phyloP scores from a whole-genome alignment of 306 rosid species.

The Pueraria montana region DNA sequence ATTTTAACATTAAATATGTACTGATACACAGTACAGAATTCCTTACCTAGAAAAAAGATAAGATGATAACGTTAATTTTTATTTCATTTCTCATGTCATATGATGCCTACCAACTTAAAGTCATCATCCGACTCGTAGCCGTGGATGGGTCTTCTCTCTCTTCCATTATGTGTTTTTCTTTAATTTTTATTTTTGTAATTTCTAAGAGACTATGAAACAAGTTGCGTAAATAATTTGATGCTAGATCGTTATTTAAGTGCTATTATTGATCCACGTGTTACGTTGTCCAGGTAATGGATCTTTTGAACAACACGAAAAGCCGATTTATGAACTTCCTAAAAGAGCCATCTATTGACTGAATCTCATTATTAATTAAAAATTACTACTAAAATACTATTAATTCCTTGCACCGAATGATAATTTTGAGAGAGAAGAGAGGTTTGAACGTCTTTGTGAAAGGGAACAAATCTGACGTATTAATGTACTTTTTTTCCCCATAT shows the following conservation, averaged over 20 bases:
- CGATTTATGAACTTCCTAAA: conserved; percentile 41
- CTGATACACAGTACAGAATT: not conserved
- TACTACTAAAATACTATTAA: not conserved
- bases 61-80: not conserved
- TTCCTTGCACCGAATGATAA: conserved; percentile 17
- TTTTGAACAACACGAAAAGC: conserved; percentile 52
- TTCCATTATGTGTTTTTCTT: conserved; percentile 11
- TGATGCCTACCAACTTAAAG: conserved; percentile 8
- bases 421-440: not conserved
- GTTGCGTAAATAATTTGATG: conserved; percentile 3
- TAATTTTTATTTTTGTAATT: not conserved
- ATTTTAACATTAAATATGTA: not conserved
- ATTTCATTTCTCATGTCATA: not conserved
- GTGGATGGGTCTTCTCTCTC: conserved; percentile 35
- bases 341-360: conserved; percentile 29
- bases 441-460: conserved; percentile 19
- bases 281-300: conserved; percentile 38
- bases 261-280: conserved; percentile 40
- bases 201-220: conserved; percentile 19
- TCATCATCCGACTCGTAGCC: conserved; percentile 16
- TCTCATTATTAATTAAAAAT: too few relatives aligned
- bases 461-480: conserved; percentile 37
- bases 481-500: not conserved
- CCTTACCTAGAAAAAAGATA: not conserved
- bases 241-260: conserved; percentile 6